phyloP scores from a whole-genome alignment of 1,284 basidiomycete genomes.

The Ganoderma meredithae region DNA sequence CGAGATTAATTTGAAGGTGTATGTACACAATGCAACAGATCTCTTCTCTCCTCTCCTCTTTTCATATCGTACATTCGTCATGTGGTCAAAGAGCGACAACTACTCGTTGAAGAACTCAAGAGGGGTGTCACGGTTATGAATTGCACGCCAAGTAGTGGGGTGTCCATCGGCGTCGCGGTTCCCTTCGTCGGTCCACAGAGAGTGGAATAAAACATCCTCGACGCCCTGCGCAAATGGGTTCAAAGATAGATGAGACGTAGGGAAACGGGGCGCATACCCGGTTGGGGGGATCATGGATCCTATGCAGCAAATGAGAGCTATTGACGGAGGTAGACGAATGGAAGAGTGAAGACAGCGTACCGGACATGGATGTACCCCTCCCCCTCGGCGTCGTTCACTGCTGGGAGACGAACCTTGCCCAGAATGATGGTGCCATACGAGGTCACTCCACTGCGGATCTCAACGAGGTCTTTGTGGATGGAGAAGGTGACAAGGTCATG shows the following conservation, averaged over 20 bases:
- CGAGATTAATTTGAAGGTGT: neutral
- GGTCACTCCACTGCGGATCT: constrained; percentile 55
- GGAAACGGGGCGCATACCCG: constrained; percentile 49
- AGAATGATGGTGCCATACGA: constrained; percentile 76
- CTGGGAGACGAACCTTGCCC: constrained; percentile 78
- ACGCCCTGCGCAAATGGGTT: constrained; percentile 52
- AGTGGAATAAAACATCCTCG: constrained; percentile 74
- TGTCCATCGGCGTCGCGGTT: constrained; percentile 57
- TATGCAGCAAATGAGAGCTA: constrained; percentile 29
- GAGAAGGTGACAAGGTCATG: constrained; percentile 58
- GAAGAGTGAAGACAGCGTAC: constrained; percentile 47
- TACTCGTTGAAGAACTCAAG: constrained; percentile 80
- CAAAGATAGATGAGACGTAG: neutral
- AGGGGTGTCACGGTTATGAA: constrained; percentile 64
- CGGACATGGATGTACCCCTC: constrained; percentile 76
- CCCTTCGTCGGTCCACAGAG: constrained; percentile 72
- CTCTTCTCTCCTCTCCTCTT: neutral
- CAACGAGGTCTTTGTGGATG: constrained; percentile 63
- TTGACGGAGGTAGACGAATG: neutral
- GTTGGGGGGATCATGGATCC: constrained; percentile 79
- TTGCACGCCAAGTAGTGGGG: constrained; percentile 66
- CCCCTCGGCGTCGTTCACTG: constrained; percentile 65
- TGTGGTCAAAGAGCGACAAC: no score
- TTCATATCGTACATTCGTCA: neutral
- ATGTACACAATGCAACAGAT: neutral